Percentiles rank a stretch among this genome's conserved stretches.
Evolutionary conservation across 1,284 basidiomycete genomes (phyloP).

Genomic region (Irpex rosettiformis): DNA sequence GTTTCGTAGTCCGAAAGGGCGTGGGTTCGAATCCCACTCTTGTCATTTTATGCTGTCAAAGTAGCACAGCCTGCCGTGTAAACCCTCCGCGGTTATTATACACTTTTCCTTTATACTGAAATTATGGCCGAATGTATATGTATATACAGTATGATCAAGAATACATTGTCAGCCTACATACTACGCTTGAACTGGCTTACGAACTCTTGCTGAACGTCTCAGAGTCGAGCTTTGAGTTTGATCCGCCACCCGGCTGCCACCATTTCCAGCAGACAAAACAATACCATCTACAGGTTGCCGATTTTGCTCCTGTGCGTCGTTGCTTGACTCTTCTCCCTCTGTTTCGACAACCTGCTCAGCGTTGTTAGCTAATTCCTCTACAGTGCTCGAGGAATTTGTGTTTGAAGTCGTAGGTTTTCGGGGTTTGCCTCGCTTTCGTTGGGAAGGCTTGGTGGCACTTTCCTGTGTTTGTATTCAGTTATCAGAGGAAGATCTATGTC

Average conservation of each 20-base stretch:
- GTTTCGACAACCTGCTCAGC: too few species aligned
- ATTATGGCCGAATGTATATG: not conserved
- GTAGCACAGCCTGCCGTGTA: too few species aligned
- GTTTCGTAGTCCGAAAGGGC: conserved; percentile 32
- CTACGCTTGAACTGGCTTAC: not conserved
- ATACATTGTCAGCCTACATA: not conserved
- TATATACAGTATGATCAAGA: not conserved
- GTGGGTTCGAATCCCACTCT: conserved; percentile 44
- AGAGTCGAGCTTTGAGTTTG: not conserved
- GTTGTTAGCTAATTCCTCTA: too few species aligned
- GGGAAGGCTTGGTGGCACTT: not conserved
- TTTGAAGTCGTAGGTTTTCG: not conserved
- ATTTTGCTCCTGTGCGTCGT: not conserved
- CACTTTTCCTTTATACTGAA: too few species aligned
- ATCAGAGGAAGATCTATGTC: not conserved
- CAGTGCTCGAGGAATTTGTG: too few species aligned
- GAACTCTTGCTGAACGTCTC: not conserved
- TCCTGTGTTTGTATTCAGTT: not conserved
- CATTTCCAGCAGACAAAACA: not conserved
- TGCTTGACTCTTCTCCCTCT: not conserved
- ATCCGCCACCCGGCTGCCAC: not conserved
- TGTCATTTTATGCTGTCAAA: too few species aligned
- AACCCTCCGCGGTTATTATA: too few species aligned
- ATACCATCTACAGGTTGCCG: not conserved
- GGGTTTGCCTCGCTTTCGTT: not conserved